Base-by-base conservation (phyloP, 768 basidiomycete genomes). In the Tylopilus vinaceipallidus region DNA sequence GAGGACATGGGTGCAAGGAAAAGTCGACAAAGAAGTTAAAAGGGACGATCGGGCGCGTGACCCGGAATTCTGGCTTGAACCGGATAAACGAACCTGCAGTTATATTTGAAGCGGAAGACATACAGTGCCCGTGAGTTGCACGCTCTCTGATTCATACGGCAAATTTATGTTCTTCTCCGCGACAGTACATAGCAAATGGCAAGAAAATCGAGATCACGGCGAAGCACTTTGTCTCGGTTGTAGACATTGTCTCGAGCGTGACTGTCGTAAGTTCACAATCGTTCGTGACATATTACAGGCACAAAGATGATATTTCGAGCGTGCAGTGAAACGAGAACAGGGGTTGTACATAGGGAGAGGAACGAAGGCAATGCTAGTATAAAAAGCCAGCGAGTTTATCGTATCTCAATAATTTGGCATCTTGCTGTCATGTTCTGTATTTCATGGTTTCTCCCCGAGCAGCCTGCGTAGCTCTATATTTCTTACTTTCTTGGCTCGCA, bases 141-240 rank as follows among this genome's bases (percentile, higher is more conserved):
- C n/a, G 3, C 44, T 33, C 35, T 22, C 37, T 49, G 4, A 24
- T 12, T 8, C 22, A 38, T 24, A 27, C 12, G 29, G 29, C 20
- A 43, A 34, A 23, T 32, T 49, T 12, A 29, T 29, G 27, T 29
- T 30, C 32, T 39, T n/a, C 11, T 32, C n/a, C n/a, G n/a, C 22
- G 4, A 36, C 47, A 88, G 87, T 86, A 87, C 55, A 88, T 84
- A 0, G 81, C 86, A 9, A 88, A 87, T 42, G 81, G 81, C 10
- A 89, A 88, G 73, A 88, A 87, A 61, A 86, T 88, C 36, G 87
- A 88, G 67, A 86, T 88, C 26, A 85, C 83, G 3, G 82, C 87
- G 43, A 88, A 88, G 64, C 84, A 87, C 58, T 84, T 88, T 48
- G 75, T 88, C 35, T 87, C 84, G n/a, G 86, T 84, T 2, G 71